Evolutionary conservation across 1,139 yeast genomes (phyloP).

Genomic region (Hyphopichia burtonii): DNA sequence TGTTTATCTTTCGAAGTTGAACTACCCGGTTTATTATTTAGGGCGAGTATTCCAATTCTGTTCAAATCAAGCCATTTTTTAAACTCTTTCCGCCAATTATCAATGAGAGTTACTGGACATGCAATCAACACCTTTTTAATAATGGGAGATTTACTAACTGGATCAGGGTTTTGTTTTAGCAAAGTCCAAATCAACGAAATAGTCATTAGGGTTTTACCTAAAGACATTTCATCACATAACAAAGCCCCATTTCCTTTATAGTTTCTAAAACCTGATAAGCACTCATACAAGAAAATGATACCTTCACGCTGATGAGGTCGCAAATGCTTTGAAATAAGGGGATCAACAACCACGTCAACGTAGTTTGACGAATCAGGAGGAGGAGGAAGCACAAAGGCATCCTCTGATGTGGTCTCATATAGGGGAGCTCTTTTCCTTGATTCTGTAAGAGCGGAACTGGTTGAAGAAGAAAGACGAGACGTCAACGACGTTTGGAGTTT

Average conservation of each 20-base stretch:
- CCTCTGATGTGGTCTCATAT: conserved; percentile 5
- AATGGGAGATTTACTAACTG: conserved; percentile 31
- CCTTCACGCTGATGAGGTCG: conserved; percentile 90
- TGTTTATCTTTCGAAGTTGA: conserved; percentile 54
- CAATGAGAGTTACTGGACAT: conserved; percentile 88
- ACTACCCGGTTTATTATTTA: conserved; percentile 39
- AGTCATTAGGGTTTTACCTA: conserved; percentile 90
- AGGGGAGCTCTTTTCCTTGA: conserved; percentile 5
- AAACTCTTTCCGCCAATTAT: conserved; percentile 89
- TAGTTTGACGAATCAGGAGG: conserved; percentile 12
- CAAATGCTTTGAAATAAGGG: conserved; percentile 51
- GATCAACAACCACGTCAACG: conserved; percentile 71
- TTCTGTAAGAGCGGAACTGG: neutral
- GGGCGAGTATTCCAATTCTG: conserved; percentile 57
- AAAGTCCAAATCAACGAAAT: conserved; percentile 84
- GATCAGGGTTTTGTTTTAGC: conserved; percentile 65
- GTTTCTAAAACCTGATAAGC: conserved; percentile 66
- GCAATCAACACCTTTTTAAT: conserved; percentile 68
- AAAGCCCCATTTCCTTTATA: conserved; percentile 70
- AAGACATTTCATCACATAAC: conserved; percentile 96
- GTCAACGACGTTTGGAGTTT: neutral
- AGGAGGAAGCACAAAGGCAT: conserved; percentile 7
- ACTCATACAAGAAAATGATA: conserved; percentile 73
- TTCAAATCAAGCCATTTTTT: conserved; percentile 82
- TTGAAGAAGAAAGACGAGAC: neutral